Percentiles rank a stretch among this genome's conserved stretches.
phyloP scores from a whole-genome alignment of 768 basidiomycete genomes.

The Sporobolomyces pararoseus region DNA sequence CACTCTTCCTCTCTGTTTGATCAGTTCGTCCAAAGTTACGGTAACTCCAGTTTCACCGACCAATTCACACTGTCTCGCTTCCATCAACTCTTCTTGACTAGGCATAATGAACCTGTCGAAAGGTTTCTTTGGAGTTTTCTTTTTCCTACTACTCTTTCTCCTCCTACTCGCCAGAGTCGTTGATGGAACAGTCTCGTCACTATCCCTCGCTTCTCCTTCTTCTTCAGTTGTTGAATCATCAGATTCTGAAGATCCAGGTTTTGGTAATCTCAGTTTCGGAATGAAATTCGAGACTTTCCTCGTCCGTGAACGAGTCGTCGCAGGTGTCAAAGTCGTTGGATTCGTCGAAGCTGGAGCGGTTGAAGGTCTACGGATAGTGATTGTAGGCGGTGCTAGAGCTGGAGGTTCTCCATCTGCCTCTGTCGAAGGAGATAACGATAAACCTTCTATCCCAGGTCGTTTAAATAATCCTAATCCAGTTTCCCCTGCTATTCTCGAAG shows the following conservation, averaged over 20 bases:
- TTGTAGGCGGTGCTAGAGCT: not conserved
- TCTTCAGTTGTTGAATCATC: conserved; percentile 16
- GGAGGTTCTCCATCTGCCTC: not conserved
- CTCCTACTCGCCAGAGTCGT: too few relatives aligned
- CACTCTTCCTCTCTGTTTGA: conserved; percentile 9
- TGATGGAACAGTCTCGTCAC: conserved; percentile 42
- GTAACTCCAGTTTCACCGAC: conserved; percentile 13
- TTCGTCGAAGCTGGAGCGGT: not conserved
- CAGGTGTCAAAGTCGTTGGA: not conserved
- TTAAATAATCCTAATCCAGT: conserved; percentile 16
- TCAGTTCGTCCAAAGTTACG: conserved; percentile 25
- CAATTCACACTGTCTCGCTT: conserved; percentile 18
- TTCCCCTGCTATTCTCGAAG: not conserved
- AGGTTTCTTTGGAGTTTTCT: not conserved
- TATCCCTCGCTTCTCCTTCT: conserved; percentile 13
- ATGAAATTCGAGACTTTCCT: conserved; percentile 5
- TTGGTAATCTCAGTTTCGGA: conserved; percentile 9
- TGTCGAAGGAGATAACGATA: not conserved
- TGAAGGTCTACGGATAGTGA: not conserved
- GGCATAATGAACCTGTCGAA: conserved; percentile 36
- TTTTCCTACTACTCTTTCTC: not conserved
- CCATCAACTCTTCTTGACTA: conserved; percentile 1
- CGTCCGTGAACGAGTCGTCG: not conserved
- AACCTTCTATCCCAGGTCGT: conserved; percentile 9
- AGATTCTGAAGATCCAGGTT: conserved; percentile 4